A percentile compares a stretch with the other conserved stretches of the same genome.
These are phyloP conservation scores for Podaxis sp. DNA, from an alignment of 768 basidiomycete genomes.

Conservation along the genomic window DNA sequence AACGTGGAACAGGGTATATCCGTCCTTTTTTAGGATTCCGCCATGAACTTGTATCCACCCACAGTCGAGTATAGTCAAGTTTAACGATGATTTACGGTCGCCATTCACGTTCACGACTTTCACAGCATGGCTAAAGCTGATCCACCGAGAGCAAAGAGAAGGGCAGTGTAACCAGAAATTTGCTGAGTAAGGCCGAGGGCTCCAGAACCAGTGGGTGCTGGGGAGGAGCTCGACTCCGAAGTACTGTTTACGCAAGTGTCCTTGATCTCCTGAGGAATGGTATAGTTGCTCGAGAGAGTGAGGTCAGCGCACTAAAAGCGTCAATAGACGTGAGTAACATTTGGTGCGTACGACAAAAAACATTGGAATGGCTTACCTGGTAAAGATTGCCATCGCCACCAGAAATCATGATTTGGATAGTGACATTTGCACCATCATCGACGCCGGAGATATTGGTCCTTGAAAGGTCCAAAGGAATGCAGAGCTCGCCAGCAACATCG, in stretches of 20 bases:
- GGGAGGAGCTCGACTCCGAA: neutral
- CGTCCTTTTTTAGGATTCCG: neutral
- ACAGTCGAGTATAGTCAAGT: neutral
- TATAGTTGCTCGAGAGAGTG: constrained; percentile 12
- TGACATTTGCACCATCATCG: constrained; percentile 15
- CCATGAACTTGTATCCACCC: neutral
- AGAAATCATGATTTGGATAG: constrained; percentile 15
- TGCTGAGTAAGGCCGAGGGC: neutral
- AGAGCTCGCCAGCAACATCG: constrained; percentile 12
- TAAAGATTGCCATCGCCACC: constrained; percentile 16
- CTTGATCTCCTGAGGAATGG: neutral
- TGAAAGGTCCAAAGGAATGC: constrained; percentile 14
- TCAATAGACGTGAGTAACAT: neutral
- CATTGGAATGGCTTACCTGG: constrained; percentile 4
- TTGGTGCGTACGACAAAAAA: neutral
- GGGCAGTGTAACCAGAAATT: neutral
- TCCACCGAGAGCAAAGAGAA: neutral
- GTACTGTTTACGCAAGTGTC: constrained; percentile 8
- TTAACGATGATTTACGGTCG: neutral
- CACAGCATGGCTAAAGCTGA: neutral
- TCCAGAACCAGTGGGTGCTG: neutral
- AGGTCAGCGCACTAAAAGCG: constrained; percentile 12
- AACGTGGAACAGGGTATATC: neutral
- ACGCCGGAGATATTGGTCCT: constrained; percentile 13
- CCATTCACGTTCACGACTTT: neutral